Evolutionary conservation across 306 rosid species (phyloP), one percentile per base, ranked within the genome.

Genomic region (Dalbergia oliveri): DNA sequence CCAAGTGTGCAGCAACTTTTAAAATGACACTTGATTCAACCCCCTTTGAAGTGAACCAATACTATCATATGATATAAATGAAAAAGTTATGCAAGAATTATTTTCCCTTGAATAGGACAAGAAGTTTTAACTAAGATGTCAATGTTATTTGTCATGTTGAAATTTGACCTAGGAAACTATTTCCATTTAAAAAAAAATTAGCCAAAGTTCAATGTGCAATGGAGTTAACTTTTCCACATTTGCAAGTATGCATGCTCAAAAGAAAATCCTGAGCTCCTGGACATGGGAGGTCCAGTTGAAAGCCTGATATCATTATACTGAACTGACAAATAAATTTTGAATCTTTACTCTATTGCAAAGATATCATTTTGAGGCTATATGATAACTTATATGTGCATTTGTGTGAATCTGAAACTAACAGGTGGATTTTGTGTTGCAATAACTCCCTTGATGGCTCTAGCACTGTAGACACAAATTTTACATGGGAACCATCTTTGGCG

Each of bases 391-490:
- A n/a, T n/a, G n/a, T n/a, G n/a, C n/a, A 14, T 69, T 60, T 83
- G 13, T 58, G n/a, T n/a, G n/a, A 60, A 50, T 84, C 31, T 81
- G 69, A 74, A 26, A 79, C 66, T 19, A 69, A 82, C 89, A 96
- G 99, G 98, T 69, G 99, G 99, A 66, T 96, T 96, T 19, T 93
- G 98, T 81, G 99, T 96, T 83, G 99, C 99, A 64, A 93, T 76
- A 98, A 96, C 81, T 98, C 99, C 21, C 92, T 96, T n/a, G 99
- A 93, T 81, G 99, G 99, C 1, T 96, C 99, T 8, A 96, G 99
- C 68, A 96, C 93, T 0, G 99, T 96, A 16, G 99, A 96, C 87
- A 96, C 99, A 67, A 96, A 93, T 80, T 96, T 96, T 89, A 96
- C 97, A 11, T 96, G 2, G 99, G 99, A 59, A 96, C 99, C 53